These are phyloP conservation scores for Nymphaea thermarum DNA, from an alignment of 164 flowering plant species.

Conservation along the genomic window DNA sequence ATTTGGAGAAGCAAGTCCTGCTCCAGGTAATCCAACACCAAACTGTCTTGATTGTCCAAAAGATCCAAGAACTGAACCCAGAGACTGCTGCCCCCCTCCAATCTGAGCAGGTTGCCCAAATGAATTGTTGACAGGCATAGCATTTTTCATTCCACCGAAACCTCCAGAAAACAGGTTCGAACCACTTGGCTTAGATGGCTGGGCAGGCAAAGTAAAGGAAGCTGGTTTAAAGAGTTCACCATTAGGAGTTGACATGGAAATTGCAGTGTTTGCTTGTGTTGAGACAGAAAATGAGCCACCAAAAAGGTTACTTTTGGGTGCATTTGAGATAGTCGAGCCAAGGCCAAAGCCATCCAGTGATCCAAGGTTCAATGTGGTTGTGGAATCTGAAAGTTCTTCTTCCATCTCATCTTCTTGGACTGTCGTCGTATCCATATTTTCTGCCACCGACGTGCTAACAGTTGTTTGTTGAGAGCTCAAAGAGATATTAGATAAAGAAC, in stretches of 20 bases:
- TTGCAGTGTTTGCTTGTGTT: constrained; percentile 26
- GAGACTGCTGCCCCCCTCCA: constrained; percentile 68
- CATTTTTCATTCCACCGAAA: constrained; percentile 24
- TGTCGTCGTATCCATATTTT: constrained; percentile 20
- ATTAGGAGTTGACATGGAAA: constrained; percentile 31
- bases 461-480: constrained; percentile 13
- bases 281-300: constrained; percentile 39
- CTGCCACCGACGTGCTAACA: constrained; percentile 2
- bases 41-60: constrained; percentile 96
- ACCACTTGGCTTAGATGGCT: constrained; percentile 30
- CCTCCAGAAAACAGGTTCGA: constrained; percentile 17
- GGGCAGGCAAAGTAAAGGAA: constrained; percentile 52
- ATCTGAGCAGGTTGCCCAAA: constrained; percentile 78
- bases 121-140: constrained; percentile 34
- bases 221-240: constrained; percentile 84
- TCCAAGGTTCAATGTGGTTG: constrained; percentile 38
- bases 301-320: constrained; percentile 55
- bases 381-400: constrained; percentile 79
- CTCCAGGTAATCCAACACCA: constrained; percentile 49
- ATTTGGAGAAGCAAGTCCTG: constrained; percentile 24
- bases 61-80: constrained; percentile 84
- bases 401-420: constrained; percentile 91
- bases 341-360: constrained; percentile 61
- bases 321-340: constrained; percentile 40
- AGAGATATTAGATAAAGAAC: constrained; percentile 10